phyloP scores from a whole-genome alignment of 2,329 filamentous ascomycete genomes.

The Exserohilum rostratum region DNA sequence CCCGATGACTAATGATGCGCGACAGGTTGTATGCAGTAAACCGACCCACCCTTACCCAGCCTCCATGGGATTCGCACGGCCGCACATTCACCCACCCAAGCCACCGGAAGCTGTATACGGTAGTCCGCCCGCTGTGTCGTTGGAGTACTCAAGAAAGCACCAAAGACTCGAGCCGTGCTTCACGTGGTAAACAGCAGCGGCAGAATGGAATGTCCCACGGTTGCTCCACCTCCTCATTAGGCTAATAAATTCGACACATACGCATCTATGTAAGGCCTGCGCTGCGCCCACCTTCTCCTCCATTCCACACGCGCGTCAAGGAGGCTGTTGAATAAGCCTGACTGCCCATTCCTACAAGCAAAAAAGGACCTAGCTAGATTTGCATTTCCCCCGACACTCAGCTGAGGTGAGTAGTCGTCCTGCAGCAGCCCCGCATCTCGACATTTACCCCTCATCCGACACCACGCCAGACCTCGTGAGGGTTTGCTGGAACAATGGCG shows the following conservation, averaged over 20 bases:
- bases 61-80: slow-evolving; percentile 4
- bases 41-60: not conserved
- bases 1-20: slow-evolving; percentile 13
- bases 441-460: slow-evolving; percentile 18
- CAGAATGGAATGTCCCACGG: slow-evolving; percentile 12
- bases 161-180: slow-evolving; percentile 15
- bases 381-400: slow-evolving; percentile 1
- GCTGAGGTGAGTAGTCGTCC: slow-evolving; percentile 24
- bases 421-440: slow-evolving; percentile 21
- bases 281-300: slow-evolving; percentile 1
- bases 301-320: slow-evolving; percentile 3
- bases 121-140: slow-evolving; percentile 21
- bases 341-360: not conserved
- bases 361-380: not conserved
- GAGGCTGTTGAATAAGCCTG: slow-evolving; percentile 1
- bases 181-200: slow-evolving; percentile 16
- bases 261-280: slow-evolving; percentile 8
- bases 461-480: slow-evolving; percentile 9
- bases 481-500: not conserved
- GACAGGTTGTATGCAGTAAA: not conserved
- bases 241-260: slow-evolving; percentile 34
- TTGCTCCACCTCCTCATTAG: slow-evolving; percentile 35
- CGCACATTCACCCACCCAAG: not conserved
- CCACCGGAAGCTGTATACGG: slow-evolving; percentile 17
- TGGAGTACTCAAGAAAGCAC: slow-evolving; percentile 20